Conservation (phyloP, 257 asterid species). For the Capsicum rhomboideum region DNA sequence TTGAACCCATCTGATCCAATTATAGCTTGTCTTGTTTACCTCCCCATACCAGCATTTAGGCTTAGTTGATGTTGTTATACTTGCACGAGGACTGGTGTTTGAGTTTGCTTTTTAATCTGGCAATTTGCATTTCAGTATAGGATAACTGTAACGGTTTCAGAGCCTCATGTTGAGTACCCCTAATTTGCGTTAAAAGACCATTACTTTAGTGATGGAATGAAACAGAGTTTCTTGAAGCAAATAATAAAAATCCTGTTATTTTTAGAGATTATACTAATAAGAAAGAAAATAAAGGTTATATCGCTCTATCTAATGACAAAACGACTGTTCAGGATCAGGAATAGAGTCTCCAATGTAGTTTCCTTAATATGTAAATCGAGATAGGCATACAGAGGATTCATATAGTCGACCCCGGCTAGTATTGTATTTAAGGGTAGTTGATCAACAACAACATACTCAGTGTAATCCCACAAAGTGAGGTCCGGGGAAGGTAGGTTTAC, state of each 20-base stretch:
- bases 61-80: not conserved
- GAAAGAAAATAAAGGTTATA: not conserved
- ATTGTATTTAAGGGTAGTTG: not conserved
- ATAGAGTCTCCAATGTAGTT: not conserved
- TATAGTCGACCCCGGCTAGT: not conserved
- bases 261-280: not conserved
- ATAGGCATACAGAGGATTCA: not conserved
- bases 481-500: too few relatives aligned
- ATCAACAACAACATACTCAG: not conserved
- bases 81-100: not conserved
- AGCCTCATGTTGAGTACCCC: not conserved
- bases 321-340: not conserved
- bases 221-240: not conserved
- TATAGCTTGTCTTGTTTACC: not conserved
- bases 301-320: not conserved
- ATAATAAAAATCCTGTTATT: not conserved
- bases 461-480: too few relatives aligned
- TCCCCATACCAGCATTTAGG: not conserved
- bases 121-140: not conserved
- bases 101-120: not conserved
- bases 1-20: not conserved
- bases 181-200: not conserved
- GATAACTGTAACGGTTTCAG: not conserved
- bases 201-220: not conserved
- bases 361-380: not conserved